phyloP scores from a whole-genome alignment of 495 filamentous ascomycete genomes.

The Xanthoparmelia taractica region DNA sequence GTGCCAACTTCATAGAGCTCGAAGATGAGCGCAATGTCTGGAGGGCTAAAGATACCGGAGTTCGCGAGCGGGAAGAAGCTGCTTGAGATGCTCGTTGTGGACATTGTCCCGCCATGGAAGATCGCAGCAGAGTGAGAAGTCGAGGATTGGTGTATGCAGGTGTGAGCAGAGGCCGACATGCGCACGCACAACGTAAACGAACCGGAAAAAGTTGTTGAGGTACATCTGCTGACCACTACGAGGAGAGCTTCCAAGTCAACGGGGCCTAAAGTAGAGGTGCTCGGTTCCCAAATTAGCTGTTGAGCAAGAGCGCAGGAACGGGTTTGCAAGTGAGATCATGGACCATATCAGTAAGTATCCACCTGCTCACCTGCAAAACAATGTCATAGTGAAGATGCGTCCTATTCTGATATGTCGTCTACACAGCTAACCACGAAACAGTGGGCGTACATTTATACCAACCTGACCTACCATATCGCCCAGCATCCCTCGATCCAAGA shows the following conservation, averaged over 20 bases:
- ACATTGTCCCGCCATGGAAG: not conserved
- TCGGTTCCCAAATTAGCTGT: not conserved
- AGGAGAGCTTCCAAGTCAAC: not conserved
- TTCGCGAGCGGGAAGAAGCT: not conserved
- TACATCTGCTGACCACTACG: not conserved
- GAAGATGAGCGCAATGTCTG: conserved; percentile 28
- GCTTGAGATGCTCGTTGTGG: not conserved
- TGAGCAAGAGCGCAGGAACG: not conserved
- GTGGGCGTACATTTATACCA: not conserved
- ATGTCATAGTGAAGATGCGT: no score
- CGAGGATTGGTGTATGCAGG: not conserved
- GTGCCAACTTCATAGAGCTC: conserved; percentile 43
- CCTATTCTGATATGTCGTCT: not conserved
- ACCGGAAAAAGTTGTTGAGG: not conserved
- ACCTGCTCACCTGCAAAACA: not conserved
- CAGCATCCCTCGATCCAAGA: not conserved
- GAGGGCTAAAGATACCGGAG: not conserved
- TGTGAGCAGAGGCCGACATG: not conserved
- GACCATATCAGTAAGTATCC: not conserved
- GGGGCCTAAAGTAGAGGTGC: not conserved
- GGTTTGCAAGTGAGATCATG: not conserved
- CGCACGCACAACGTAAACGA: not conserved
- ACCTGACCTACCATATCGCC: not conserved
- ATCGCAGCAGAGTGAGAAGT: not conserved
- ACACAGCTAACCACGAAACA: not conserved